These are phyloP conservation scores for Emergomyces orientalis DNA, from an alignment of 2,329 filamentous ascomycete species.

Conservation along the genomic window DNA sequence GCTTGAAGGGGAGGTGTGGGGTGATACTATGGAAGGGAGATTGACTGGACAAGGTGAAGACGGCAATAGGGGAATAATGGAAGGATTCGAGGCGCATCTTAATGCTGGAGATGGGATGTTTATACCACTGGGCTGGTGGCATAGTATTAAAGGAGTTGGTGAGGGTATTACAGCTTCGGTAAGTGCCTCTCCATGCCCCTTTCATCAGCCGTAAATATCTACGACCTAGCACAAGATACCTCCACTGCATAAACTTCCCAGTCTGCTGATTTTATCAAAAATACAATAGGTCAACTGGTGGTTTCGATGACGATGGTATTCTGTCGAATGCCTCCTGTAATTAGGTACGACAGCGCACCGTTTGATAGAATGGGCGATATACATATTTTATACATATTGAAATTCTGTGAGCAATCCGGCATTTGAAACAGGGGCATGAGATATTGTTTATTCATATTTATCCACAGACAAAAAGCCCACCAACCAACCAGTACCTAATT, in stretches of 20 bases:
- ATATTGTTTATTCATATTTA: background rate
- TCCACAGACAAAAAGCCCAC: background rate
- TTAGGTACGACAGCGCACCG: background rate
- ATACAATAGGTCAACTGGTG: conserved; percentile 62
- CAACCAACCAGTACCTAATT: background rate
- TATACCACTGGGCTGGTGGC: conserved; percentile 80
- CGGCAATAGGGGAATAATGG: background rate
- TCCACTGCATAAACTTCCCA: conserved; percentile 8
- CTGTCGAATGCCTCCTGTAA: background rate
- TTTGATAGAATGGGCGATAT: background rate
- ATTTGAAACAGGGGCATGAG: background rate
- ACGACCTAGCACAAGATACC: conserved; percentile 5
- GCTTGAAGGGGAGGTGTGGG: conserved; percentile 66
- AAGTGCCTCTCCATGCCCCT: conserved; percentile 19
- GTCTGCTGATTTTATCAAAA: conserved; percentile 5
- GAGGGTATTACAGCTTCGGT: conserved; percentile 51
- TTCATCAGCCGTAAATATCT: conserved; percentile 5
- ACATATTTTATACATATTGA: background rate
- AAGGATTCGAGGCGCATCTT: conserved; percentile 47
- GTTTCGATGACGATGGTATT: conserved; percentile 51
- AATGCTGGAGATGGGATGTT: conserved; percentile 61
- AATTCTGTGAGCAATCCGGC: background rate
- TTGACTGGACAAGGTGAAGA: conserved; percentile 8
- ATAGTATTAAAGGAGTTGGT: conserved; percentile 62
- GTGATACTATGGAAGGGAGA: conserved; percentile 13